phyloP scores from a whole-genome alignment of 208 protist genomes.

The Phytomonas serpens region DNA sequence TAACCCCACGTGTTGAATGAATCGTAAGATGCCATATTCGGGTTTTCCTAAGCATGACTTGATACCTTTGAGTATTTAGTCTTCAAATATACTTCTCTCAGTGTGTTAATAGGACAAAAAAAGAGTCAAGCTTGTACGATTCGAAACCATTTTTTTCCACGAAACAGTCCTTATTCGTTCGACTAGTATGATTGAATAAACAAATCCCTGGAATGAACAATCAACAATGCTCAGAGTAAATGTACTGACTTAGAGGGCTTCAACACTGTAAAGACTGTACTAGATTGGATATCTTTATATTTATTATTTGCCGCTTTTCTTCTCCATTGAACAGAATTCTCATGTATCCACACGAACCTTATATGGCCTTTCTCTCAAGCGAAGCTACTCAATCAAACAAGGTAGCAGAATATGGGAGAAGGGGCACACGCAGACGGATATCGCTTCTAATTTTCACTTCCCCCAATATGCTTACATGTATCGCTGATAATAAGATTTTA shows the following conservation, averaged over 20 bases:
- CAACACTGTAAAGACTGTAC: neutral
- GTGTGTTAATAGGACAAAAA: neutral
- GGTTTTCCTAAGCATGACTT: conserved; percentile 32
- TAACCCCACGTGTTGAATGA: conserved; percentile 61
- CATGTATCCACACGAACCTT: neutral
- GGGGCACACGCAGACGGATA: neutral
- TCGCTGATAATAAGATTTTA: neutral
- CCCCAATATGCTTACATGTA: neutral
- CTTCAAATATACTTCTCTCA: neutral
- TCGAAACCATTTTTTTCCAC: neutral
- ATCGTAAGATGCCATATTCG: conserved; percentile 23
- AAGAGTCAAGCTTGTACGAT: neutral
- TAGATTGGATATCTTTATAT: neutral
- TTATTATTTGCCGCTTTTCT: neutral
- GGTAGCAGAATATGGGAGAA: neutral
- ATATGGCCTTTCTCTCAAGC: neutral
- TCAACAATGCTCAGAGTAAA: neutral
- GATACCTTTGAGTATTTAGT: neutral
- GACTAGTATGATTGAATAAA: neutral
- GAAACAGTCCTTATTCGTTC: neutral
- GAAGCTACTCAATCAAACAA: neutral
- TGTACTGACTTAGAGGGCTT: neutral
- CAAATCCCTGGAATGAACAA: neutral
- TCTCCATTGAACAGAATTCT: neutral
- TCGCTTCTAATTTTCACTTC: neutral